Base-by-base conservation (phyloP, 345 rosid species). In the Lepidium didymum region DNA sequence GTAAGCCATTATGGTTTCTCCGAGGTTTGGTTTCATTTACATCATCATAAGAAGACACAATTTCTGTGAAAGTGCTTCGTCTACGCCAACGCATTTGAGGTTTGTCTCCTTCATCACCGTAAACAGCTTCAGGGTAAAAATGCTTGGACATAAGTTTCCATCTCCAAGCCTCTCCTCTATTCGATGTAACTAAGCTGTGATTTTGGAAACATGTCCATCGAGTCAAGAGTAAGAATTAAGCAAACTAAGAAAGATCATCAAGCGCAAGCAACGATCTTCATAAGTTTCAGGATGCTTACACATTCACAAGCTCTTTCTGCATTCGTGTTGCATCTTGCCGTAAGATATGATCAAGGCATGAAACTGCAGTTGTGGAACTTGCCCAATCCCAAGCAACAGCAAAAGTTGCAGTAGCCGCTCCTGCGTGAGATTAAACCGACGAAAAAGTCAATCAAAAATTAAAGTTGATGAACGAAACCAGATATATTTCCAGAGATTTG, bases 91-190 rank as follows among this genome's bases (percentile, higher is more conserved):
- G 85, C 74, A 88, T 37, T 7, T 70, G 78, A 68, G 89, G 89
- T 67, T 68, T 77, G 16, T 85, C 83, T 7, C 75, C 68, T 67
- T 90, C 72, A 79, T 87, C 99, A 55, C 80, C 81, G 76, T 80
- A 90, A 72, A 94, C 87, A 64, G 78, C 75, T 88, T 94, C 95
- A 1, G 83, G 70, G 65, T 85, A 90, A 84, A 94, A 88, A 78
- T 82, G 81, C 73, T 80, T 88, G 5, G 82, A 65, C 72, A 90
- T 57, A 58, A 68, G 82, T 50, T 65, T 69, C 87, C 83, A 84
- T 58, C 64, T 75, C 80, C 78, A 69, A 64, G 83, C 77, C 75
- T 87, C 82, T 45, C 87, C 69, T 43, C n/a, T 73, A 68, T 87
- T 77, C 23, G 78, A 82, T 67, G 53, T 83, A 57, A 80, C 79